phyloP scores from a whole-genome alignment of 2,329 filamentous ascomycete species.

The Curvularia eragrostidis region DNA sequence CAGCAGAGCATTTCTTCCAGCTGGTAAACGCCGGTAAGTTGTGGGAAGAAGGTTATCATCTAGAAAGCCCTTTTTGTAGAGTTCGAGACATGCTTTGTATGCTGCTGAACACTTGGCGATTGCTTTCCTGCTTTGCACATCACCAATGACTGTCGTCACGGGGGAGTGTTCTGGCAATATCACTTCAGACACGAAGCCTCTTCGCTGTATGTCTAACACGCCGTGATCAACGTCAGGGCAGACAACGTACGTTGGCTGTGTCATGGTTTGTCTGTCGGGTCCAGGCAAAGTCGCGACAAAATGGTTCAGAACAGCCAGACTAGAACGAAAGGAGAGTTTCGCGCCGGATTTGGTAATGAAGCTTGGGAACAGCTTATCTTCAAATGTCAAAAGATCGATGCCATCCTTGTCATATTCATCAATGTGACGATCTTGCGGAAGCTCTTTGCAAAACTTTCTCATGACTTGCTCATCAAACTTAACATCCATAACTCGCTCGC shows the following conservation, averaged over 20 bases:
- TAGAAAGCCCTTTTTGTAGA: slow-evolving; percentile 71
- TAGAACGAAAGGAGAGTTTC: slow-evolving; percentile 77
- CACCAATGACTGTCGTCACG: slow-evolving; percentile 70
- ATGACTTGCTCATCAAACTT: slow-evolving; percentile 66
- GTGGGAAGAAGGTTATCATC: slow-evolving; percentile 77
- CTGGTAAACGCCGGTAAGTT: slow-evolving; percentile 73
- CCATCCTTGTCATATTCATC: slow-evolving; percentile 65
- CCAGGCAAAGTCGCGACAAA: slow-evolving; percentile 73
- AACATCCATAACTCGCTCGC: slow-evolving; percentile 64
- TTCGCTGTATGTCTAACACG: slow-evolving; percentile 11
- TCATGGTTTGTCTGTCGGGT: slow-evolving; percentile 56
- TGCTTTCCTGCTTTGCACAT: slow-evolving; percentile 70
- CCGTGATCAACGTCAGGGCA: slow-evolving; percentile 19
- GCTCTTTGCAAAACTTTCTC: slow-evolving; percentile 74
- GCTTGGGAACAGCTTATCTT: slow-evolving; percentile 55
- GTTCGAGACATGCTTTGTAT: slow-evolving; percentile 77
- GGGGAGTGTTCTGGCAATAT: slow-evolving; percentile 78
- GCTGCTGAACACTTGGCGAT: slow-evolving; percentile 88
- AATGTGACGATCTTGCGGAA: slow-evolving; percentile 78
- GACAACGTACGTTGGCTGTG: slow-evolving; percentile 67
- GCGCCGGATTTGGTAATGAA: slow-evolving; percentile 74
- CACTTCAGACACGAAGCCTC: slow-evolving; percentile 69
- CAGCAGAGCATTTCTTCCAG: slow-evolving; percentile 84
- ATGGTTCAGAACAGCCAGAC: slow-evolving; percentile 72
- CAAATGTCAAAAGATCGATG: slow-evolving; percentile 63